Evolutionary conservation across 192 early-diverging fungal genomes (phyloP).

Genomic region (Coemansia sp.): DNA sequence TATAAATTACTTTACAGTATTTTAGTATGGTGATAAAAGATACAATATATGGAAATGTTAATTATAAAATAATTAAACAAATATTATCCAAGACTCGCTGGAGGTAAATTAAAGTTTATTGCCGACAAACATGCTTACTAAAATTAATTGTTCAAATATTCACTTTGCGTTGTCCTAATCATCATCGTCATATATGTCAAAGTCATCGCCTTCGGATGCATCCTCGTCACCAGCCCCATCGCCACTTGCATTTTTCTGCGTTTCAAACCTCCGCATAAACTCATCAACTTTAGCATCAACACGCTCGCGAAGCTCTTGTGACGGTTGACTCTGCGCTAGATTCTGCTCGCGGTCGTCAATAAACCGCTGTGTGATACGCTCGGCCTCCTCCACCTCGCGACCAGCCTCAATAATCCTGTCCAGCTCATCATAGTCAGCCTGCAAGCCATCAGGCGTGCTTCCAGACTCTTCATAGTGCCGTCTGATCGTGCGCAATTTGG

Average conservation of each 20-base stretch:
- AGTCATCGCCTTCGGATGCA: conserved; percentile 15
- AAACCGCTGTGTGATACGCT: conserved; percentile 4
- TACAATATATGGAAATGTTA: background rate
- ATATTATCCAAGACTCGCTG: too few species aligned
- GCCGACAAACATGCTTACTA: too few species aligned
- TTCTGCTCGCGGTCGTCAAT: conserved; percentile 23
- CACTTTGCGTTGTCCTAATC: background rate
- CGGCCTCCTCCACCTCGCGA: conserved; percentile 18
- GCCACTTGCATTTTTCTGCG: background rate
- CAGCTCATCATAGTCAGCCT: conserved; percentile 28
- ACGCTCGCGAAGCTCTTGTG: conserved; percentile 22
- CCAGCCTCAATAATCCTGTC: conserved; percentile 21
- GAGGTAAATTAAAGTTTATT: too few species aligned
- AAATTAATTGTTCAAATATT: too few species aligned
- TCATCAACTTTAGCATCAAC: conserved; percentile 33
- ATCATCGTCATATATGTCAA: conserved; percentile 26
- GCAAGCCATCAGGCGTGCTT: background rate
- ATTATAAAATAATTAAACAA: background rate
- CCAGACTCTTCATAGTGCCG: background rate
- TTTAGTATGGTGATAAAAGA: too few species aligned
- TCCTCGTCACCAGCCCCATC: background rate
- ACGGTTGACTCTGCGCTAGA: conserved; percentile 9
- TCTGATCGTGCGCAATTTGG: conserved; percentile 19
- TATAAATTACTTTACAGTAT: background rate
- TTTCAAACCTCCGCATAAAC: conserved; percentile 33